These are phyloP conservation scores for Termitomyces sp. DNA, from an alignment of 768 basidiomycete species.

Conservation along the genomic window DNA sequence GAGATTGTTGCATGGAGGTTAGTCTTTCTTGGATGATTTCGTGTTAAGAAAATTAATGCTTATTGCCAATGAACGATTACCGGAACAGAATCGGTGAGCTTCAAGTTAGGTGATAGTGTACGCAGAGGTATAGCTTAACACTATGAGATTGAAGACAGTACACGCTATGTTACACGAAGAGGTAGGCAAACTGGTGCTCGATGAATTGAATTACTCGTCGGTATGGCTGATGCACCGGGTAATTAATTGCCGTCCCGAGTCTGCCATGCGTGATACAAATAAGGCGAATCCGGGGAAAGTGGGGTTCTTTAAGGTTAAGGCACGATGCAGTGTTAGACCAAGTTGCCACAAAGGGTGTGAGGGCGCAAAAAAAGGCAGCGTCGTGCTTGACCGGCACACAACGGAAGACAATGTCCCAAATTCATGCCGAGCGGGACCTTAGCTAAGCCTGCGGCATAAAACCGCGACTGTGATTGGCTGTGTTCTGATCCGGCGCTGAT, in stretches of 20 bases:
- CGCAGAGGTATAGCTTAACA: too few relatives aligned
- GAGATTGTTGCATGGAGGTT: too few relatives aligned
- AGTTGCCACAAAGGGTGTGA: neutral
- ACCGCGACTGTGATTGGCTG: slow-evolving; percentile 27
- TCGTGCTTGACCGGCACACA: neutral
- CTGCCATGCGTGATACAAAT: neutral
- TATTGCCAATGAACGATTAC: too few relatives aligned
- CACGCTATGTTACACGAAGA: too few relatives aligned
- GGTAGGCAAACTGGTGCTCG: too few relatives aligned
- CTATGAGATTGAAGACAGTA: too few relatives aligned
- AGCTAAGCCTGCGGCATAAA: slow-evolving; percentile 17
- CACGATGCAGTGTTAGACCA: neutral
- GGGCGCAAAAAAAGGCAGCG: neutral
- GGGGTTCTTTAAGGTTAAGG: neutral
- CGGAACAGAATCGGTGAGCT: too few relatives aligned
- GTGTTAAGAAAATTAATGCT: too few relatives aligned
- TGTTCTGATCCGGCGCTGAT: slow-evolving; percentile 6
- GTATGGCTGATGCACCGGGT: too few relatives aligned
- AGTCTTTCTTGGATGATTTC: too few relatives aligned
- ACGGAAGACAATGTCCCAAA: neutral
- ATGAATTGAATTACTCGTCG: too few relatives aligned
- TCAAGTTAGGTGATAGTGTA: too few relatives aligned
- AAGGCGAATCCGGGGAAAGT: neutral
- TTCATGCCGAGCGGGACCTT: neutral
- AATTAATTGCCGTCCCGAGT: slow-evolving; percentile 1